phyloP scores from a whole-genome alignment of 2,329 filamentous ascomycete genomes.

The Coniosporium tulheliwenetii region DNA sequence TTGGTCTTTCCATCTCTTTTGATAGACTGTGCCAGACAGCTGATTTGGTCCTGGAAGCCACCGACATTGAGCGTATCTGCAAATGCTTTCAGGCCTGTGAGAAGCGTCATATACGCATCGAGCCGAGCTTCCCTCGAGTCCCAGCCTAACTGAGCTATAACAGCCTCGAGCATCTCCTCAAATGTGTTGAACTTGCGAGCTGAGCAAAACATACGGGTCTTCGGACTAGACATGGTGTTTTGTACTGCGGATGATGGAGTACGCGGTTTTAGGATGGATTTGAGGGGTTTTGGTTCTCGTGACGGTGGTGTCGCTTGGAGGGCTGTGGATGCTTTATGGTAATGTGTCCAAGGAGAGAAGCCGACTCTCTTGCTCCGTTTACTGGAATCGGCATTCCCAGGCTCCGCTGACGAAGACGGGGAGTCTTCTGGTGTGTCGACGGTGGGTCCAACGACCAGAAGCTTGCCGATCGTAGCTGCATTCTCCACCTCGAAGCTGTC shows the following conservation, averaged over 20 bases:
- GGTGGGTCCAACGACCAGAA: conserved; percentile 6
- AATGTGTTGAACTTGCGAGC: conserved; percentile 43
- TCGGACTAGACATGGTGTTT: conserved; percentile 23
- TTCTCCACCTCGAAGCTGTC: conserved; percentile 23
- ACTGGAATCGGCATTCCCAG: conserved; percentile 18
- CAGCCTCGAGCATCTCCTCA: conserved; percentile 69
- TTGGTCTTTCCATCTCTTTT: conserved; percentile 61
- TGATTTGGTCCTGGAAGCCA: conserved; percentile 60
- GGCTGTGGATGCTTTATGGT: conserved; percentile 32
- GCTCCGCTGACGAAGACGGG: conserved; percentile 25
- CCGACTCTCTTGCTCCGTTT: conserved; percentile 42
- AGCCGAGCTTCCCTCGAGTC: conserved; percentile 55
- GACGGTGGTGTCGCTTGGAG: conserved; percentile 26
- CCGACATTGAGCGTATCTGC: conserved; percentile 65
- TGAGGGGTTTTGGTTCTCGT: conserved; percentile 40
- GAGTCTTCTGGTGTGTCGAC: conserved; percentile 22
- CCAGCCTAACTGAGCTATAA: conserved; percentile 65
- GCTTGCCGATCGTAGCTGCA: conserved; percentile 3
- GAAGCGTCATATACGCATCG: conserved; percentile 75
- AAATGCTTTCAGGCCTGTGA: conserved; percentile 61
- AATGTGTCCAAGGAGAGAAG: conserved; percentile 43
- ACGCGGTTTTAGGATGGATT: conserved; percentile 67
- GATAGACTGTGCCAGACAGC: conserved; percentile 65
- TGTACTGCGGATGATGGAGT: conserved; percentile 18
- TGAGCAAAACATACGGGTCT: conserved; percentile 22